Base-by-base conservation (phyloP, 768 basidiomycete genomes). In the Pleurotus platypus region DNA sequence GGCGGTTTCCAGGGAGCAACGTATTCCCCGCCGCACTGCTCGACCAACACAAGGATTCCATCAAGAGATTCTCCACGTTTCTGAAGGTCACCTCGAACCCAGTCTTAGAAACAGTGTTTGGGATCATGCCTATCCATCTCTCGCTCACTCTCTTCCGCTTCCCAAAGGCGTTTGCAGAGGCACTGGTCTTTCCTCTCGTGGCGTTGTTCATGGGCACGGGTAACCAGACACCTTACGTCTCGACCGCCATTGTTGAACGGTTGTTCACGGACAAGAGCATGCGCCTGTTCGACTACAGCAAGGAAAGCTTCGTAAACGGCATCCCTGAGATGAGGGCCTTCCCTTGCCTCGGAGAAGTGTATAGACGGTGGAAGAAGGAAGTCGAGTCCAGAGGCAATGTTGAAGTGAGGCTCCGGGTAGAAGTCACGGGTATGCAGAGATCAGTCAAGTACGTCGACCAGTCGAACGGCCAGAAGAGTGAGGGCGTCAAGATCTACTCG, bases 221-320 rank as follows among this genome's bases (percentile, higher is more conserved):
- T 12, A 71, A 71, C 24, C 70, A 71, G 43, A 71, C 69, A 4
- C 69, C 70, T 35, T 71, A 66, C 59, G 66, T 71, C 26, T 70
- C 69, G 12, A 70, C 65, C 5, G 68, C 69, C 8, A 71, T 70
- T 16, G 59, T 70, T 8, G 69, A 68, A 39, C 67, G 70, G 35
- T 67, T 71, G 24, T 71, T 70, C 53, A 71, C 70, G 67, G 69
- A 71, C 50, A 67, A 66, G 12, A 70, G 68, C 55, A 69, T 71
- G 70, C 66, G 69, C 48, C 59, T 70, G 56, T 70, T 72, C 43
- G 68, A 69, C 53, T 72, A 67, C 57, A 70, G 69, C n/a, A 43
- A 67, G 30, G 64, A 67, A 8, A 62, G 64, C 5, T 70, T 69
- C 46, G 57, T 71, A 3, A 67, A 67, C 11, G 69, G 69, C 0